Evolutionary conservation across 1,284 basidiomycete genomes (phyloP), one percentile per base, ranked within the genome.

Genomic region (Cryptococcus sp.): DNA sequence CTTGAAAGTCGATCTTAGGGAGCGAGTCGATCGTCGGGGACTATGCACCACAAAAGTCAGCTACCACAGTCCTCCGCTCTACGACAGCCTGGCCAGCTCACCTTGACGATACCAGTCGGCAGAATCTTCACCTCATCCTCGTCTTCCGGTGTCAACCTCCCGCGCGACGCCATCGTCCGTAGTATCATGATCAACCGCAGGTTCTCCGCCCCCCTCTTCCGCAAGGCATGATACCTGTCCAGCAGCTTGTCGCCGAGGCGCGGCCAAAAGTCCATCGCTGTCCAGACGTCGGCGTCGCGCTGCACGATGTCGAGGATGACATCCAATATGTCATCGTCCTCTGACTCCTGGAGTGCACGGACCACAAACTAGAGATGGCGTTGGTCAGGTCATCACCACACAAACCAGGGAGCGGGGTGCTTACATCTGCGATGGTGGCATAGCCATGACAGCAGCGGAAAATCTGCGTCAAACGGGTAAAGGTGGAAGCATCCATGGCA

Each of bases 221-320:
- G 63, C 39, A 69, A 59, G 11, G 51, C 44, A 23, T 69, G 65
- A 55, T 71, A 67, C 21, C 69, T 61, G 37, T 69, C 65, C 54
- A 76, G 62, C 24, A 75, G 56, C 4, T 68, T 71, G 38, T 69
- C 62, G 7, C 66, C 64, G 33, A 76, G 56, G 37, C 65, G 59
- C 6, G 53, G 60, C 72, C 72, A 75, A 9, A 70, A 64, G 56
- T 76, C 74, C 53, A 72, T 73, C 1, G 72, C 67, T 1, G 74
- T 76, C 73, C 73, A 76, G 2, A 68, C 62, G 49, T 75, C 73
- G 11, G 69, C 74, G 43, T 71, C 69, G 12, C 74, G 65, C 46
- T 62, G 60, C 15, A 75, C 57, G 15, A 63, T 67, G 50, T 76
- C 73, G 28, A 74, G 58, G 21, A 68, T 66, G 45, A 73, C 60